These are phyloP conservation scores for Capsicum chinense DNA, from an alignment of 257 asterid genomes.

Conservation along the genomic window DNA sequence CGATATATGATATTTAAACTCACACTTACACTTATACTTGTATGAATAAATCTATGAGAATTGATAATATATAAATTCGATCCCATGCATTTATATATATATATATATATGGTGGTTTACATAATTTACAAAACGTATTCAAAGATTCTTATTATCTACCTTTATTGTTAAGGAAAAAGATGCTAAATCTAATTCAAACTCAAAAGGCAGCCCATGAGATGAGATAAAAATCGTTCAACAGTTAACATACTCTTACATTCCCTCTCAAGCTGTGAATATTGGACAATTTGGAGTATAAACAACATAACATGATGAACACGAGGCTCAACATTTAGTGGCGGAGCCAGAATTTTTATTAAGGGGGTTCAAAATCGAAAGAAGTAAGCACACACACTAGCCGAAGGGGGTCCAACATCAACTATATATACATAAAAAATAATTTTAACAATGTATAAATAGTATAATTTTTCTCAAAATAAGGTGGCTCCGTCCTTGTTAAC, in stretches of 20 bases:
- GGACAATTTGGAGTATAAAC: not conserved
- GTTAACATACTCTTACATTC: not conserved
- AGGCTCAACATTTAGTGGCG: not conserved
- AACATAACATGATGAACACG: not conserved
- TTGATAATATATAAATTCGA: too few relatives aligned
- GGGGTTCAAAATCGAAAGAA: too few relatives aligned
- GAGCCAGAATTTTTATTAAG: too few relatives aligned
- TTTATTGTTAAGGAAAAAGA: not conserved
- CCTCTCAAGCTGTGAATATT: not conserved
- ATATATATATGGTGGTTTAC: not conserved
- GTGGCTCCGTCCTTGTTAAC: too few relatives aligned
- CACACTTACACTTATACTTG: not conserved
- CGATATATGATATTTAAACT: fast-evolving
- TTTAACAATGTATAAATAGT: too few relatives aligned
- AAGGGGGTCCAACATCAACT: too few relatives aligned
- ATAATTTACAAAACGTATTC: not conserved
- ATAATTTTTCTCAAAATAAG: too few relatives aligned
- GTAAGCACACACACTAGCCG: too few relatives aligned
- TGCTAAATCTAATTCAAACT: not conserved
- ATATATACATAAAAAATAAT: too few relatives aligned
- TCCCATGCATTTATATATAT: not conserved
- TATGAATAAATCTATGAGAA: not conserved
- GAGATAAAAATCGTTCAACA: not conserved
- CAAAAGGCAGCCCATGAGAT: not conserved
- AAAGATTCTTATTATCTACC: not conserved